phyloP scores from a whole-genome alignment of 176 grass and related monocot genomes.

The Panicum miliaceum region DNA sequence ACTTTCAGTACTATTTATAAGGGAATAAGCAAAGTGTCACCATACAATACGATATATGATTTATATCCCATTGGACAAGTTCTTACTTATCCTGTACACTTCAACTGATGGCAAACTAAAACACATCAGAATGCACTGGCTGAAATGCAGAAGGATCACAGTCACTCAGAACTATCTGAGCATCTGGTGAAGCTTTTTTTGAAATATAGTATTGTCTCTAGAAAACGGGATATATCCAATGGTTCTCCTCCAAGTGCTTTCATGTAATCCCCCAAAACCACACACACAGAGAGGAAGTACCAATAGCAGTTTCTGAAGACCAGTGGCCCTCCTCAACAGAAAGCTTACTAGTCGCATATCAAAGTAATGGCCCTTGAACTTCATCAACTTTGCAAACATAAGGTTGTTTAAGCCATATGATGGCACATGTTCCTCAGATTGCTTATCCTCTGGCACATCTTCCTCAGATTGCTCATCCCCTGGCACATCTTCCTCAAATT shows the following conservation, averaged over 20 bases:
- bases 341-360: constrained; percentile 11
- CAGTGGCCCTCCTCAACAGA: constrained; percentile 8
- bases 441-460: neutral
- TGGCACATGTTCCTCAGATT: neutral
- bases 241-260: neutral
- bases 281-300: too few species aligned
- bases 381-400: neutral
- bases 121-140: constrained; percentile 11
- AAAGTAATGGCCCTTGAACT: neutral
- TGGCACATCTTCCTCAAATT: neutral
- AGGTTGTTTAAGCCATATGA: neutral
- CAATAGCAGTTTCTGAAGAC: neutral
- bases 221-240: neutral
- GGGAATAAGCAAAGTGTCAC: neutral
- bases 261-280: neutral
- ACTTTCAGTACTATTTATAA: neutral
- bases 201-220: neutral
- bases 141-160: neutral
- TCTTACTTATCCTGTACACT: neutral
- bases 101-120: neutral
- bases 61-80: neutral
- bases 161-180: neutral
- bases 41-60: too few species aligned
- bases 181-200: neutral
- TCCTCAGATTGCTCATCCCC: neutral